phyloP scores from a whole-genome alignment of 2,329 filamentous ascomycete genomes.

The Bipolaris bicolor region DNA sequence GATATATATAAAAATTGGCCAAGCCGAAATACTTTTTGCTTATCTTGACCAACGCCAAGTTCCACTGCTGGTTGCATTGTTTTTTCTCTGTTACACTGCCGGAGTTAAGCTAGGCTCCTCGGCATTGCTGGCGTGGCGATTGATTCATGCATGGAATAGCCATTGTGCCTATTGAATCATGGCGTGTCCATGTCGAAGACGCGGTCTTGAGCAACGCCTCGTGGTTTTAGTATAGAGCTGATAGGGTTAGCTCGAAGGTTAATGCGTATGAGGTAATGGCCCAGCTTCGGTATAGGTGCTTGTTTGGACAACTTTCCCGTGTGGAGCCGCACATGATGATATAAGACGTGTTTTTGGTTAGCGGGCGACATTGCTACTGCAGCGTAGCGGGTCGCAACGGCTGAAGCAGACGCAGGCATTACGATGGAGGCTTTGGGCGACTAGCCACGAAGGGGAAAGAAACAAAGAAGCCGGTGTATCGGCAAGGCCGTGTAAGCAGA shows the following conservation, averaged over 20 bases:
- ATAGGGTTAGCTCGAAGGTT: slow-evolving; percentile 2
- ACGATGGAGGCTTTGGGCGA: background rate
- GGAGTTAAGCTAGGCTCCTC: background rate
- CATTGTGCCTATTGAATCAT: background rate
- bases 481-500: background rate
- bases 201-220: background rate
- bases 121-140: background rate
- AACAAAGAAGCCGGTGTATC: background rate
- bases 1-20: background rate
- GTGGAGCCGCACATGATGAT: slow-evolving; percentile 13
- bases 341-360: slow-evolving; percentile 1
- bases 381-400: background rate
- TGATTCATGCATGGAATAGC: background rate
- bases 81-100: background rate
- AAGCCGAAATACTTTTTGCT: background rate
- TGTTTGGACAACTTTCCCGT: slow-evolving; percentile 9
- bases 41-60: background rate
- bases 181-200: background rate
- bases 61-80: background rate
- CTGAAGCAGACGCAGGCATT: background rate
- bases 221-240: background rate
- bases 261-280: slow-evolving; percentile 3
- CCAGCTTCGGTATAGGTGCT: slow-evolving; percentile 8
- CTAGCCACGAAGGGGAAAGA: background rate
- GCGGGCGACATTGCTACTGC: background rate